These are phyloP conservation scores for Raddia distichophylla DNA, from an alignment of 176 grass and related monocot genomes.

Conservation along the genomic window DNA sequence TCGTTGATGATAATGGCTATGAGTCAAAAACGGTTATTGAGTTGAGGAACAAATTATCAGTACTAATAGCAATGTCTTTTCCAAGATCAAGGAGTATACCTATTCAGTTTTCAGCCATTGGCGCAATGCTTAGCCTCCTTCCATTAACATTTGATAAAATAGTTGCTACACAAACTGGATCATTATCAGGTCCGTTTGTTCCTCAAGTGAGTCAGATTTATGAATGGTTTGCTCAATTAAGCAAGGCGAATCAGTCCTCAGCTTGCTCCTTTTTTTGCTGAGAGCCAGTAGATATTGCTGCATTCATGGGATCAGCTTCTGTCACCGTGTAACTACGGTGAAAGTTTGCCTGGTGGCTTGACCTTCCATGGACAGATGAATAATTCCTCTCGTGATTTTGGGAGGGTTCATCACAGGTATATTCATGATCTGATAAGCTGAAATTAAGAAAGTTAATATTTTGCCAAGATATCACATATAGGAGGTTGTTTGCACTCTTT, in stretches of 20 bases:
- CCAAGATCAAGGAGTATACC: constrained; percentile 45
- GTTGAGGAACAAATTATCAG: constrained; percentile 59
- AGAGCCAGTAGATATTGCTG: constrained; percentile 1
- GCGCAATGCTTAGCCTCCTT: constrained; percentile 72
- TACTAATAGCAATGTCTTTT: constrained; percentile 45
- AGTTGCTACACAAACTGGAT: constrained; percentile 30
- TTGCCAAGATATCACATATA: background rate
- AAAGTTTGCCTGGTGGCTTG: background rate
- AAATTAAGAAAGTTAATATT: constrained; percentile 4
- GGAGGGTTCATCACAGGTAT: background rate
- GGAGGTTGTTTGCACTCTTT: background rate
- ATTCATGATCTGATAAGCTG: background rate
- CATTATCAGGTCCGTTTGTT: constrained; percentile 37
- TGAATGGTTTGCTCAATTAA: constrained; percentile 82
- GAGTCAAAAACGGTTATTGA: constrained; percentile 53
- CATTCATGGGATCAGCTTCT: background rate
- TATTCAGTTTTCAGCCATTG: constrained; percentile 63
- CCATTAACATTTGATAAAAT: constrained; percentile 65
- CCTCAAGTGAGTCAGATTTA: constrained; percentile 51
- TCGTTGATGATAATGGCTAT: constrained; percentile 61
- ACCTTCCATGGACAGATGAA: background rate
- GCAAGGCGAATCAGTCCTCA: constrained; percentile 56
- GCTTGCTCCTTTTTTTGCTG: constrained; percentile 50
- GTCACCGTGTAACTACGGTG: background rate
- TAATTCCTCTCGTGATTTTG: constrained; percentile 15